These are phyloP conservation scores for Fomes fomentarius DNA, from an alignment of 1,284 basidiomycete species.

Conservation along the genomic window DNA sequence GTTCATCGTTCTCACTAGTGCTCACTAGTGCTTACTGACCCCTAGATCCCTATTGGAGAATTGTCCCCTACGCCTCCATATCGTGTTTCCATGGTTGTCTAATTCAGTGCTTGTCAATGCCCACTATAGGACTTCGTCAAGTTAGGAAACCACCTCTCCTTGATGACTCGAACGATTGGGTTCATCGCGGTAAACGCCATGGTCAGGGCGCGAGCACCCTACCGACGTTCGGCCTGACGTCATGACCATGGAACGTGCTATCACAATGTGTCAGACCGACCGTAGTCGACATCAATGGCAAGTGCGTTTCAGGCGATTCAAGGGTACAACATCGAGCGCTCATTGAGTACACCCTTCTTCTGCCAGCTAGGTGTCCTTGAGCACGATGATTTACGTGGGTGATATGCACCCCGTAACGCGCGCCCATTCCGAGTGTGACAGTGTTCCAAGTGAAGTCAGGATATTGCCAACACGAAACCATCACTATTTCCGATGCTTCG, in stretches of 20 bases:
- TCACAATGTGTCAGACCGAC: not conserved
- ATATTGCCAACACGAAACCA: constrained; percentile 8
- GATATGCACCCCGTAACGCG: not conserved
- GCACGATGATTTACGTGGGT: constrained; percentile 7
- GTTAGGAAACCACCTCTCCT: not conserved
- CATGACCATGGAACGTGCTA: not conserved
- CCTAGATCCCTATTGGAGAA: too few species aligned
- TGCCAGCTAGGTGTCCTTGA: constrained; percentile 1
- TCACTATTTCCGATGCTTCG: constrained; percentile 15
- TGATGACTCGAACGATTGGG: too few species aligned
- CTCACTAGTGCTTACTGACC: too few species aligned
- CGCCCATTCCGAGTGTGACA: constrained; percentile 6
- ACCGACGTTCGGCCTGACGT: not conserved
- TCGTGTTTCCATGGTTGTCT: not conserved
- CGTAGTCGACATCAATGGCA: not conserved
- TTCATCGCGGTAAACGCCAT: not conserved
- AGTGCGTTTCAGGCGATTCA: not conserved
- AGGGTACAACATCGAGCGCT: not conserved
- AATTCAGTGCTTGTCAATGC: not conserved
- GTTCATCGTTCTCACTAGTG: not conserved
- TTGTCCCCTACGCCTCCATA: too few species aligned
- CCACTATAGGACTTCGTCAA: not conserved
- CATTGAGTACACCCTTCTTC: not conserved
- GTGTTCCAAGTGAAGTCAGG: not conserved
- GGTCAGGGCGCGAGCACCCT: not conserved